Conservation (phyloP, 2,329 filamentous ascomycete genomes). For the Fusarium sp. region DNA sequence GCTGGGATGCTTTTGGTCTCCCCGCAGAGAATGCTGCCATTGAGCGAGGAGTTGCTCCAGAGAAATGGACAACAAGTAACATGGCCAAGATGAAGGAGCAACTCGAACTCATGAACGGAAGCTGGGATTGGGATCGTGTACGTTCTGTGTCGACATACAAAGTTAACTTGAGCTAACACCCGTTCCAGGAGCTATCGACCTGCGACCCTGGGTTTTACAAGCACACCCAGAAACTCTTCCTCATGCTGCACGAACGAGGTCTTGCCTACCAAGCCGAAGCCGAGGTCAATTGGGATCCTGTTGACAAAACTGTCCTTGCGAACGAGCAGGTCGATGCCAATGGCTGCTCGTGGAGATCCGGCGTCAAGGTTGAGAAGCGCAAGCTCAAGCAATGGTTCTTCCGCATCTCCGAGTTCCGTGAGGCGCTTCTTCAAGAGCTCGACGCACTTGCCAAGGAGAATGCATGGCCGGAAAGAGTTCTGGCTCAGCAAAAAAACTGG, state of each 20-base stretch:
- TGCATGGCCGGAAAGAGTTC: slow-evolving; percentile 83
- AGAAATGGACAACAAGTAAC: slow-evolving; percentile 80
- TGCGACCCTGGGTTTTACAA: slow-evolving; percentile 88
- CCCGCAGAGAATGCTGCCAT: slow-evolving; percentile 93
- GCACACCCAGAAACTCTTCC: slow-evolving; percentile 86
- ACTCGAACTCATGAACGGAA: slow-evolving; percentile 78
- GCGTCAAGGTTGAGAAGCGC: slow-evolving; percentile 82
- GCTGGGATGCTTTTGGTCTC: slow-evolving; percentile 92
- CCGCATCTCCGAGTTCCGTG: slow-evolving; percentile 80
- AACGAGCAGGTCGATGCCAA: slow-evolving; percentile 94
- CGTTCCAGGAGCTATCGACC: slow-evolving; percentile 77
- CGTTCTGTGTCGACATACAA: slow-evolving; percentile 47
- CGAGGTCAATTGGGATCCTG: slow-evolving; percentile 88
- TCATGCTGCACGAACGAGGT: slow-evolving; percentile 76
- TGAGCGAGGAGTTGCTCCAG: slow-evolving; percentile 80
- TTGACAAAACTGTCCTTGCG: slow-evolving; percentile 88
- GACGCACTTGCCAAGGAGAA: slow-evolving; percentile 68
- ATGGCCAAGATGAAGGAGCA: slow-evolving; percentile 88
- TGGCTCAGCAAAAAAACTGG: slow-evolving; percentile 89
- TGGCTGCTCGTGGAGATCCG: slow-evolving; percentile 86
- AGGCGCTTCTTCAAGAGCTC: slow-evolving; percentile 75
- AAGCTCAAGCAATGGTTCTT: slow-evolving; percentile 91
- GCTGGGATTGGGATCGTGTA: slow-evolving; percentile 85
- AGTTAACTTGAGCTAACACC: slow-evolving; percentile 2
- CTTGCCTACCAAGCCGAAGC: slow-evolving; percentile 86